Base-by-base conservation (phyloP, 306 rosid genomes). In the Glycine soja region DNA sequence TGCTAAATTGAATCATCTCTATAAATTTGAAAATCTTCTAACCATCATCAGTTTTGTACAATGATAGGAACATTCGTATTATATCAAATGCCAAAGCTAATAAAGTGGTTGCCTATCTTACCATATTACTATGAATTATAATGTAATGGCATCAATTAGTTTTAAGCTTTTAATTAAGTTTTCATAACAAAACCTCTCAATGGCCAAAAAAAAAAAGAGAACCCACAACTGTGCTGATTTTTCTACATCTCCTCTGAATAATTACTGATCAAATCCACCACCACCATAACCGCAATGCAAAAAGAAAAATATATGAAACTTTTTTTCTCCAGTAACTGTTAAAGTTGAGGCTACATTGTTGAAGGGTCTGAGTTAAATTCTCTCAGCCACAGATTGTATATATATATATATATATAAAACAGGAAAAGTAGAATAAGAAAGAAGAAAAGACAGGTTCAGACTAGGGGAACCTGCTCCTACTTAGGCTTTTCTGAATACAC, bases 31-130 rank as follows among this genome's bases (percentile, higher is more conserved):
- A 45, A 68, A 10, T 10, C 56, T 68, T 45, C 38, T 10, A 18
- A 45, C 9, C 56, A 10, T 67, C 9, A 43, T 16, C 10, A 43
- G 18, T 68, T 68, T 18, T 68, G 9, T 45, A 45, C 10, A 68
- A 43, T 16, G 3, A 43, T 12, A 43, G 36, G 72, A 67, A 15
- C n/a, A 67, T 42, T 43, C 34, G n/a, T 45, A 67, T 8, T 38
- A 67, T 32, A 42, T 67, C 72, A 67, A 67, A 42, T 42, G 52
- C 13, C 72, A 15, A 42, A 67, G 19, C 52, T 40, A 66, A 42
- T 40, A 38, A 8, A 68, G 69, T 0, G 10, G 13, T 68, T 15
- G 54, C 53, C 30, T 45, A 43, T 66, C 34, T 66, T 66, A n/a
- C 14, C 51, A 42, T 42, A n/a, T 4, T 13, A 34, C 43, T 6